Evolutionary conservation across 495 filamentous ascomycete genomes (phyloP).

Genomic region (Aspergillus asperescens): DNA sequence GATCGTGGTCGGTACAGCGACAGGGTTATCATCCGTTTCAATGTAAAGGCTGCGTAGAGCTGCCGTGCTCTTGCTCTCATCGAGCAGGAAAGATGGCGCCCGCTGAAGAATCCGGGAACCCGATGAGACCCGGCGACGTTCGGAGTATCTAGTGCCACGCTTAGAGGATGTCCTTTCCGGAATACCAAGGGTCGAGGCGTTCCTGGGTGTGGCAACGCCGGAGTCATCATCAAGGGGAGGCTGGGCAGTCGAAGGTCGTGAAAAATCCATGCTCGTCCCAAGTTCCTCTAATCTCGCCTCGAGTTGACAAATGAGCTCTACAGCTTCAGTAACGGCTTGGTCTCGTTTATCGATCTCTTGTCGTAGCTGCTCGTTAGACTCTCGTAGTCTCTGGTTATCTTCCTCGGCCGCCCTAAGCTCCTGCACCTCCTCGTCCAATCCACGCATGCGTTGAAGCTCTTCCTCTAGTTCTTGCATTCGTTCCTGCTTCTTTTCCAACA

Average conservation of each 20-base stretch:
- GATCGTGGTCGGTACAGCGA: constrained; percentile 24
- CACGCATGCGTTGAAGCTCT: constrained; percentile 61
- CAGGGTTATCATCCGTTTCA: constrained; percentile 41
- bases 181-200: constrained; percentile 30
- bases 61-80: constrained; percentile 55
- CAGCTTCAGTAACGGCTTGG: constrained; percentile 74
- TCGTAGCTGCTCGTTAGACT: constrained; percentile 62
- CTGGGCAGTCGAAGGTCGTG: constrained; percentile 25
- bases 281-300: constrained; percentile 63
- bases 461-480: constrained; percentile 62
- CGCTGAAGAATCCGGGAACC: constrained; percentile 36
- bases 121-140: constrained; percentile 18
- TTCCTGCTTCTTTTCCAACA: constrained; percentile 63
- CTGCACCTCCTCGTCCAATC: constrained; percentile 58
- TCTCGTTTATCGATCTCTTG: constrained; percentile 69
- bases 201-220: constrained; percentile 26
- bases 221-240: constrained; percentile 22
- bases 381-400: constrained; percentile 40
- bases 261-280: constrained; percentile 20
- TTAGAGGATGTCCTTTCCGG: constrained; percentile 39
- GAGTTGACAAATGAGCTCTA: constrained; percentile 68
- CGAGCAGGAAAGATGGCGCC: constrained; percentile 64
- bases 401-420: constrained; percentile 53
- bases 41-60: constrained; percentile 61
- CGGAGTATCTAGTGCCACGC: constrained; percentile 16